A percentile compares a stretch with the other conserved stretches of the same genome.
phyloP scores from a whole-genome alignment of 352 stramenopile species.

The Pythium dissotocum region DNA sequence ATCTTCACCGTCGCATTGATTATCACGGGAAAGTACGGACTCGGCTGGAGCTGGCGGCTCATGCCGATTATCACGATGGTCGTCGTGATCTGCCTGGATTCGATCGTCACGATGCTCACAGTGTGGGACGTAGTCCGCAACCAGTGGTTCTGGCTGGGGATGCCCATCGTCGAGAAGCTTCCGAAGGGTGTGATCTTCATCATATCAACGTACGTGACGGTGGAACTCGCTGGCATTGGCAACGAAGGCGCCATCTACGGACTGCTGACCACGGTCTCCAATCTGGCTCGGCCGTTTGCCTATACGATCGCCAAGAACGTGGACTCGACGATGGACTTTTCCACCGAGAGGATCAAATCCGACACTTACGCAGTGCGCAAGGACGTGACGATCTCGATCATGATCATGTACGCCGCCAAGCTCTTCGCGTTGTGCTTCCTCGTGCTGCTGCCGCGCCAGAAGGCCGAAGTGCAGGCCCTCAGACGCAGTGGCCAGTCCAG shows the following conservation, averaged over 20 bases:
- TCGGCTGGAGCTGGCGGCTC: slow-evolving; percentile 46
- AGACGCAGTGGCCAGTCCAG: slow-evolving; percentile 13
- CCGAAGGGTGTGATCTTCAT: slow-evolving; percentile 42
- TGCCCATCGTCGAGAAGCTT: slow-evolving; percentile 38
- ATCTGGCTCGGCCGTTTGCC: slow-evolving; percentile 39
- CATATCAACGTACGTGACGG: slow-evolving; percentile 39
- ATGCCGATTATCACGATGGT: slow-evolving; percentile 38
- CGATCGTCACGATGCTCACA: slow-evolving; percentile 35
- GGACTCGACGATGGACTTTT: slow-evolving; percentile 34
- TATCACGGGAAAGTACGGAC: slow-evolving; percentile 41
- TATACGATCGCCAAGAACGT: slow-evolving; percentile 36
- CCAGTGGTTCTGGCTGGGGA: too few species aligned
- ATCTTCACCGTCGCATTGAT: slow-evolving; percentile 40
- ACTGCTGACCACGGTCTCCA: slow-evolving; percentile 44
- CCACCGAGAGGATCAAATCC: slow-evolving; percentile 32
- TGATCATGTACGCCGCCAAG: slow-evolving; percentile 44
- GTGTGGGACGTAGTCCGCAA: slow-evolving; percentile 41
- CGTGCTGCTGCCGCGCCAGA: slow-evolving; percentile 29
- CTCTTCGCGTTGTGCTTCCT: slow-evolving; percentile 41
- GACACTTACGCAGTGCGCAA: slow-evolving; percentile 37
- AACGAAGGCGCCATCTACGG: slow-evolving; percentile 53
- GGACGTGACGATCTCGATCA: slow-evolving; percentile 41
- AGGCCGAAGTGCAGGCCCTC: slow-evolving; percentile 22
- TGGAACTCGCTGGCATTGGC: slow-evolving; percentile 46
- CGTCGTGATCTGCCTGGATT: slow-evolving; percentile 37